Conservation (phyloP, 2,329 filamentous ascomycete genomes). For the Metarhizium humberi region DNA sequence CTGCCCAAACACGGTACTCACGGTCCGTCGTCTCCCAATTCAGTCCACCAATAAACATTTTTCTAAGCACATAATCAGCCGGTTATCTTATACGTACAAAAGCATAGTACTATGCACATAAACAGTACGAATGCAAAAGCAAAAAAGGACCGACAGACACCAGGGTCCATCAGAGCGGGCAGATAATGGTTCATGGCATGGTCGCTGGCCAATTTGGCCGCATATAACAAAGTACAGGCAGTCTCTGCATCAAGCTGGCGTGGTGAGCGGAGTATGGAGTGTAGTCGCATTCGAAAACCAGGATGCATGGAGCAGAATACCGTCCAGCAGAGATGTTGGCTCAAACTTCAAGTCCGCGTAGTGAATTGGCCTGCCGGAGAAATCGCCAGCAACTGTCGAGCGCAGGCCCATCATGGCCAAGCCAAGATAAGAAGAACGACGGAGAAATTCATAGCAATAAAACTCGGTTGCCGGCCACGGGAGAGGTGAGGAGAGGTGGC, state of each 20-base stretch:
- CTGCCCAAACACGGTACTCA: constrained; percentile 41
- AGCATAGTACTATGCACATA: not conserved
- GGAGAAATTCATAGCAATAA: not conserved
- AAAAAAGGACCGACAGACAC: not conserved
- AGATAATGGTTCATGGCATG: not conserved
- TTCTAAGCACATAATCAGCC: constrained; percentile 45
- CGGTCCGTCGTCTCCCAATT: constrained; percentile 99
- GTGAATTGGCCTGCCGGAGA: not conserved
- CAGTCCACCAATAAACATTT: constrained; percentile 98
- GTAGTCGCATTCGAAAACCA: not conserved
- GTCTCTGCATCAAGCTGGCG: not conserved
- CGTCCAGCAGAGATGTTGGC: not conserved
- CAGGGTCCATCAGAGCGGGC: not conserved
- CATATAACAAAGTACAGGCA: not conserved
- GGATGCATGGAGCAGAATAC: not conserved
- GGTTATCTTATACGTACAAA: not conserved
- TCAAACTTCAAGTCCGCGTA: not conserved
- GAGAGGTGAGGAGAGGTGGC: not conserved
- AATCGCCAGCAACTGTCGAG: not conserved
- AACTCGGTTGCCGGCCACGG: not conserved
- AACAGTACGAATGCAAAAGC: not conserved
- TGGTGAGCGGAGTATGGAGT: not conserved
- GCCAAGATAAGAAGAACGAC: not conserved
- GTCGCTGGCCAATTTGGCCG: not conserved
- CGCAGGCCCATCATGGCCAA: not conserved